Percentiles rank a stretch among this genome's conserved stretches.
phyloP scores from a whole-genome alignment of 2,329 filamentous ascomycete species.

The Fonsecaea nubica region DNA sequence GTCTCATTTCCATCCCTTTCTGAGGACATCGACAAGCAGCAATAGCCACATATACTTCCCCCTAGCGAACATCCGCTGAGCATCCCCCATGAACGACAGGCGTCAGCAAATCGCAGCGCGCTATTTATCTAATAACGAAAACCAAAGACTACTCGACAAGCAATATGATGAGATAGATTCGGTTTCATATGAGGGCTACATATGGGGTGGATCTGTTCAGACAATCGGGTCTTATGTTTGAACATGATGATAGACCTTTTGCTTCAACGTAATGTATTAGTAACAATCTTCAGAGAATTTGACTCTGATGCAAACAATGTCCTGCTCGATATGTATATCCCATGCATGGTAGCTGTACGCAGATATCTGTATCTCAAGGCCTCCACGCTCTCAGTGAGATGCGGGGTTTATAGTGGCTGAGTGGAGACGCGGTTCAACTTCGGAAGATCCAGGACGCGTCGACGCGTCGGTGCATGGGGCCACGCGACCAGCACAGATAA shows the following conservation, averaged over 20 bases:
- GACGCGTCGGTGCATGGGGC: constrained; percentile 7
- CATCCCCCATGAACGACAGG: background rate
- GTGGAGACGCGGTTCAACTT: constrained; percentile 7
- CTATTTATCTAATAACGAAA: background rate
- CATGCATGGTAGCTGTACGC: background rate
- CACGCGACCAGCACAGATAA: background rate
- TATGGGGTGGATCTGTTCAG: background rate
- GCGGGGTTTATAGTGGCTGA: background rate
- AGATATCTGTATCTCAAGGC: background rate
- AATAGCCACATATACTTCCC: background rate
- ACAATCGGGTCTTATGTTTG: background rate
- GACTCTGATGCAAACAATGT: background rate
- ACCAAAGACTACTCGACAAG: background rate
- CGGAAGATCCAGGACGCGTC: constrained; percentile 3
- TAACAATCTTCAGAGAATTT: background rate
- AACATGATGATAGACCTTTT: background rate
- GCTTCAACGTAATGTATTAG: background rate
- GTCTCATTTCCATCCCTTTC: background rate
- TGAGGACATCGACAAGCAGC: background rate
- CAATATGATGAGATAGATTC: background rate
- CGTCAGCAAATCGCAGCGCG: background rate
- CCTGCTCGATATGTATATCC: background rate
- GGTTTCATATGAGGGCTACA: background rate
- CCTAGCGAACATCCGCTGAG: background rate
- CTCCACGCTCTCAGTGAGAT: background rate